Evolutionary conservation across 768 basidiomycete genomes (phyloP).

Genomic region (Termitomyces sp.): DNA sequence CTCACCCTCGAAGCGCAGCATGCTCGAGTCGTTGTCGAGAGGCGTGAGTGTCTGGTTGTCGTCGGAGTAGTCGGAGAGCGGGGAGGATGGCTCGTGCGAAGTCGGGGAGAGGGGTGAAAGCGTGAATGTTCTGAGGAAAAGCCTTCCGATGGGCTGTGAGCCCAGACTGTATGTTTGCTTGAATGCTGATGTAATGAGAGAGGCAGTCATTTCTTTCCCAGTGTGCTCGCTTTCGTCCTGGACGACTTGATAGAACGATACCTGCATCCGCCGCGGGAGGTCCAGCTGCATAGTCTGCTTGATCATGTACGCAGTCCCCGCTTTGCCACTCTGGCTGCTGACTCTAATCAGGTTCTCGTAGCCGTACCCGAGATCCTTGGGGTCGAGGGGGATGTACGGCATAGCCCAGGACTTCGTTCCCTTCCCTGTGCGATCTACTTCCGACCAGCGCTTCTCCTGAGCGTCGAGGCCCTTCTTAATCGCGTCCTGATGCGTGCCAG

Average conservation of each 20-base stretch:
- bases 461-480: conserved; percentile 86
- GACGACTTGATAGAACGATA: conserved; percentile 76
- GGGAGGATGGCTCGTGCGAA: conserved; percentile 36
- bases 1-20: conserved; percentile 62
- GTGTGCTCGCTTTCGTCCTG: conserved; percentile 72
- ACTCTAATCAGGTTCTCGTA: conserved; percentile 90
- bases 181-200: conserved; percentile 75
- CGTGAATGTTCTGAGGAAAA: conserved; percentile 63
- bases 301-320: conserved; percentile 80
- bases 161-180: conserved; percentile 63
- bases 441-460: conserved; percentile 49
- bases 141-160: conserved; percentile 61
- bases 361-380: conserved; percentile 77
- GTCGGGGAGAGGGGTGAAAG: conserved; percentile 45
- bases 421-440: conserved; percentile 46
- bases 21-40: conserved; percentile 13
- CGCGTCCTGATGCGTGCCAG: conserved; percentile 82
- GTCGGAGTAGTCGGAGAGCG: conserved; percentile 43
- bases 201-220: conserved; percentile 76
- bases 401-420: conserved; percentile 61
- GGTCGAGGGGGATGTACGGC: conserved; percentile 85
- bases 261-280: conserved; percentile 79
- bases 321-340: conserved; percentile 87
- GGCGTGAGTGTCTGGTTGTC: conserved; percentile 38
- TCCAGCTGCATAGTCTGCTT: conserved; percentile 75